Evolutionary conservation across 495 filamentous ascomycete species (phyloP).

Genomic region (Daldinia grandis): DNA sequence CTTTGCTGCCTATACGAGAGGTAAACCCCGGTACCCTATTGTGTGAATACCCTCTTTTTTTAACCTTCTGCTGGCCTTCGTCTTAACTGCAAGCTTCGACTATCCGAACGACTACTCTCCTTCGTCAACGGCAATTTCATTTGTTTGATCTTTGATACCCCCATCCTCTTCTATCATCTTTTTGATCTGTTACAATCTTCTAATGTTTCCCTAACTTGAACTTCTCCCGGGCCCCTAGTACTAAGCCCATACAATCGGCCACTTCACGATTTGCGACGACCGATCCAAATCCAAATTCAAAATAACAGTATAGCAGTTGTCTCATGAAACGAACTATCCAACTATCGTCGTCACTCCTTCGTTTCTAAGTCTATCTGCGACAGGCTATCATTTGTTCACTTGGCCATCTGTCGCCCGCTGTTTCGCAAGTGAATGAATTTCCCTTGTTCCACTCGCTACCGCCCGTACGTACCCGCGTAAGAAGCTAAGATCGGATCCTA

Average conservation of each 20-base stretch:
- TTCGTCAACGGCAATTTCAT: conserved; percentile 34
- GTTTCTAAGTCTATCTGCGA: conserved; percentile 14
- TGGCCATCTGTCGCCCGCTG: conserved; percentile 5
- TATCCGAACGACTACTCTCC: conserved; percentile 32
- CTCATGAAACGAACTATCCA: conserved; percentile 22
- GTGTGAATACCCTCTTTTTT: conserved; percentile 40
- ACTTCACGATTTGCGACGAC: conserved; percentile 40
- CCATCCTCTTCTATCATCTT: conserved; percentile 32
- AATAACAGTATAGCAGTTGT: background rate
- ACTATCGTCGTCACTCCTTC: conserved; percentile 2
- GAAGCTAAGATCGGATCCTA: conserved; percentile 21
- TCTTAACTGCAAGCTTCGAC: conserved; percentile 35
- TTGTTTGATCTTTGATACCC: conserved; percentile 43
- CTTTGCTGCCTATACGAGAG: conserved; percentile 39
- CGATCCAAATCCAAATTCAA: conserved; percentile 22
- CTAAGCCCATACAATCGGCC: conserved; percentile 13
- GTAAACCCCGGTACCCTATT: conserved; percentile 38
- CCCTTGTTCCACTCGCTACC: conserved; percentile 12
- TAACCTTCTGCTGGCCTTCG: conserved; percentile 35
- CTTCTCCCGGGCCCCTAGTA: conserved; percentile 10
- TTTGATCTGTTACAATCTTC: conserved; percentile 16
- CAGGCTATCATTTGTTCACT: conserved; percentile 8
- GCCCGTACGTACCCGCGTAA: conserved; percentile 32
- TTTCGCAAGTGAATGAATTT: conserved; percentile 15
- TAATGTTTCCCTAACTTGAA: conserved; percentile 27